phyloP scores from a whole-genome alignment of 352 stramenopile species.

The Blastocystis sp. region DNA sequence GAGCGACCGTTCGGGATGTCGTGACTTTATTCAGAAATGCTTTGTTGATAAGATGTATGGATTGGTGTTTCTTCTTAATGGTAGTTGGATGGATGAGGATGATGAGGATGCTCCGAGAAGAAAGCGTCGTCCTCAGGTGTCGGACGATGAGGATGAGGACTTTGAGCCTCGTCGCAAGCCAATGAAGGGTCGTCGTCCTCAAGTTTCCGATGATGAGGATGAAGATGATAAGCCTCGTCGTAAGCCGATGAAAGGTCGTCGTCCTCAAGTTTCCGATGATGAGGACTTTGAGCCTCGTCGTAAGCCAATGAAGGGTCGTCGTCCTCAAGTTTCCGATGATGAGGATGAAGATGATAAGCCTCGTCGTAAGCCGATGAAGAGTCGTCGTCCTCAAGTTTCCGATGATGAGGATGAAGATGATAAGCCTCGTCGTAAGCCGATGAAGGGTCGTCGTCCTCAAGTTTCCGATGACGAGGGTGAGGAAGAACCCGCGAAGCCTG shows the following conservation, averaged over 20 bases:
- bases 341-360: constrained; percentile 32
- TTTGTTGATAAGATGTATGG: constrained; percentile 51
- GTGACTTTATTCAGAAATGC: constrained; percentile 56
- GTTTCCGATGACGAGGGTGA: constrained; percentile 2
- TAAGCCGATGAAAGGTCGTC: constrained; percentile 30
- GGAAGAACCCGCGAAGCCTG: not conserved
- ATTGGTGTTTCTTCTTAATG: not conserved
- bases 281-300: constrained; percentile 30
- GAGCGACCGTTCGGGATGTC: not conserved
- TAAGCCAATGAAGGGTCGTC: constrained; percentile 20
- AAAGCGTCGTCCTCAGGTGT: constrained; percentile 51
- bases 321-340: constrained; percentile 41
- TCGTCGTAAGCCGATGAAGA: not conserved
- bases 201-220: constrained; percentile 53
- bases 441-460: constrained; percentile 11
- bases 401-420: constrained; percentile 10
- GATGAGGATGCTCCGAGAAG: constrained; percentile 6
- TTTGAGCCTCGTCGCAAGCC: constrained; percentile 24
- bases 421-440: not conserved
- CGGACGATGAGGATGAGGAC: constrained; percentile 49
- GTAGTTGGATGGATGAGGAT: constrained; percentile 45
- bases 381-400: not conserved
- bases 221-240: not conserved
- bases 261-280: constrained; percentile 54
- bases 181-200: constrained; percentile 27